Conservation (phyloP, 768 basidiomycete genomes). For the Termitomyces bulborhizus region DNA sequence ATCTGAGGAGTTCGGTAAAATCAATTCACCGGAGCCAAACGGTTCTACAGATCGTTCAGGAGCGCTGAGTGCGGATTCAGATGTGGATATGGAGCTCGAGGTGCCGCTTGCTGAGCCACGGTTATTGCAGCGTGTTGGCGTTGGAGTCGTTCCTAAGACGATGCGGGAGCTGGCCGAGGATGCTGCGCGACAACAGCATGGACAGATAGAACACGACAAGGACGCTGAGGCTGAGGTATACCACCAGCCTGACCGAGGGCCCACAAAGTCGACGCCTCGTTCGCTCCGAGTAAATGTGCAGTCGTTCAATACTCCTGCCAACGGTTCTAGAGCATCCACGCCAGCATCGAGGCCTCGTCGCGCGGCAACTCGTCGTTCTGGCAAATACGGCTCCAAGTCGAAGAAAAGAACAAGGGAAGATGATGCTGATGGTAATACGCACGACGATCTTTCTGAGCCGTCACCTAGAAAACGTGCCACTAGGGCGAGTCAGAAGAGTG, state of each 20-base stretch:
- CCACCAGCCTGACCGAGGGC: conserved; percentile 1
- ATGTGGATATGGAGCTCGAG: conserved; percentile 27
- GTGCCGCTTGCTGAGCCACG: conserved; percentile 2
- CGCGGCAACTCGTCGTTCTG: conserved; percentile 3
- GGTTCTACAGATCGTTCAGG: conserved; percentile 30
- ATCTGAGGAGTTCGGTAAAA: not conserved
- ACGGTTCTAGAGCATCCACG: conserved; percentile 6
- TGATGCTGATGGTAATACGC: conserved; percentile 13
- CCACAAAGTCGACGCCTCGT: conserved; percentile 5
- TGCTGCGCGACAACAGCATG: conserved; percentile 18
- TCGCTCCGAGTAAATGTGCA: conserved; percentile 7
- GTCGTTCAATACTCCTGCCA: conserved; percentile 1
- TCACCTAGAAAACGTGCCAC: conserved; percentile 27
- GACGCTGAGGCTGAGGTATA: conserved; percentile 4
- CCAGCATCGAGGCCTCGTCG: not conserved
- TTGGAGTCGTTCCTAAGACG: conserved; percentile 38
- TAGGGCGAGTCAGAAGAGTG: conserved; percentile 10
- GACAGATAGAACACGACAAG: conserved; percentile 2
- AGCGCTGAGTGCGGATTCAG: conserved; percentile 28
- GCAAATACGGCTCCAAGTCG: conserved; percentile 6
- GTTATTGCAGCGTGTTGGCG: not conserved
- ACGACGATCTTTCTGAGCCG: conserved; percentile 14
- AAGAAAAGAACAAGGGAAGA: conserved; percentile 15
- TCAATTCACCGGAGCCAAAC: conserved; percentile 11
- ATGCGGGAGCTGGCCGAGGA: conserved; percentile 62